Percentiles rank a stretch among this genome's conserved stretches.
These are phyloP conservation scores for Catunica adiposa DNA, from an alignment of 2,329 filamentous ascomycete genomes.

Conservation along the genomic window DNA sequence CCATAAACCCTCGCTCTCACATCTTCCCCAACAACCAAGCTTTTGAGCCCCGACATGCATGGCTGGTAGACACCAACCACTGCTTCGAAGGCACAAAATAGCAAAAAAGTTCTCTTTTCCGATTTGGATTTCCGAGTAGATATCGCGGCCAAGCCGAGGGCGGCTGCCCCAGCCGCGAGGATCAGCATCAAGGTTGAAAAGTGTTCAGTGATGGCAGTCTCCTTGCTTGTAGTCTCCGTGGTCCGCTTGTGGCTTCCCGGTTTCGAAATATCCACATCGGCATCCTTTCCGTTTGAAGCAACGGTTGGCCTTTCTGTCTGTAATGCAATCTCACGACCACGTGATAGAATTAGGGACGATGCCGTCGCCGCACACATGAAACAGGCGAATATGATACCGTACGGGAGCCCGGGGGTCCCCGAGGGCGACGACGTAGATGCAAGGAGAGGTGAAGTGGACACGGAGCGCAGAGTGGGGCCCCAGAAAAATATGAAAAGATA, in stretches of 20 bases:
- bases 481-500: slow-evolving; percentile 46
- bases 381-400: slow-evolving; percentile 38
- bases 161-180: neutral
- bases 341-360: slow-evolving; percentile 35
- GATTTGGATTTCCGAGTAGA: slow-evolving; percentile 24
- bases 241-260: neutral
- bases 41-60: slow-evolving; percentile 35
- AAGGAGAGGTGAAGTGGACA: slow-evolving; percentile 12
- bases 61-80: slow-evolving; percentile 41
- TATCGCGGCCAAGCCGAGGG: slow-evolving; percentile 24
- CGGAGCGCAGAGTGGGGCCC: slow-evolving; percentile 30
- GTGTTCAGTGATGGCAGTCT: neutral
- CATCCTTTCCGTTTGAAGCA: neutral
- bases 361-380: slow-evolving; percentile 45
- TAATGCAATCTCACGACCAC: neutral
- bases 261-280: slow-evolving; percentile 1
- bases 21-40: slow-evolving; percentile 34
- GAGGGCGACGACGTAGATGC: neutral
- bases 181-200: neutral
- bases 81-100: slow-evolving; percentile 38
- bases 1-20: slow-evolving; percentile 37
- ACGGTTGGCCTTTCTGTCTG: neutral
- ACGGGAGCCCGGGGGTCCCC: slow-evolving; percentile 19
- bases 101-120: slow-evolving; percentile 31
- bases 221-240: too few species aligned